Conservation (phyloP, 768 basidiomycete species). For the Psilocybe cubensis region DNA sequence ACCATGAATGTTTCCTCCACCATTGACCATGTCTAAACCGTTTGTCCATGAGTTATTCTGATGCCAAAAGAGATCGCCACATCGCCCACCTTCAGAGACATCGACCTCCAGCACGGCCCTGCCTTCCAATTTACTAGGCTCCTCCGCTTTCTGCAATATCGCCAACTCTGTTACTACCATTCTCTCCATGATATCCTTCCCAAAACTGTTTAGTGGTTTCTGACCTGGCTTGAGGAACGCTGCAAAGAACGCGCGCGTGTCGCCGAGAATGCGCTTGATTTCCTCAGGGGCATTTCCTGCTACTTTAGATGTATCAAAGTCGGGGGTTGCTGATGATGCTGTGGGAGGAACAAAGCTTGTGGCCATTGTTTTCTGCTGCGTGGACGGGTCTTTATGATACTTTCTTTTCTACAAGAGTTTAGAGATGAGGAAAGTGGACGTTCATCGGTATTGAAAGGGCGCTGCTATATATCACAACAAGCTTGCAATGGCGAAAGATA, state of each 20-base stretch:
- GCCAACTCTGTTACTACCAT: constrained; percentile 42
- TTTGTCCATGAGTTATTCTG: neutral
- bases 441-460: neutral
- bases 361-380: neutral
- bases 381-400: too few relatives aligned
- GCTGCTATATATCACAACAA: neutral
- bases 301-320: constrained; percentile 14
- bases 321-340: neutral
- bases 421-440: neutral
- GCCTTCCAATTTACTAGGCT: constrained; percentile 42
- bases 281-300: constrained; percentile 27
- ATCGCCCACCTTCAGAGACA: constrained; percentile 42
- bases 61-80: neutral
- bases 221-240: constrained; percentile 14
- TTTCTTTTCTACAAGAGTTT: too few relatives aligned
- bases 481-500: neutral
- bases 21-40: constrained; percentile 55
- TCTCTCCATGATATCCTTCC: constrained; percentile 23
- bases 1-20: constrained; percentile 48
- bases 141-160: constrained; percentile 42
- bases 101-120: constrained; percentile 44
- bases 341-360: neutral
- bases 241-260: constrained; percentile 17
- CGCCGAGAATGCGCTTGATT: constrained; percentile 24
- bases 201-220: constrained; percentile 20